A percentile compares a stretch with the other conserved stretches of the same genome.
Conservation (phyloP, 2,329 filamentous ascomycete species). For the Harringtonia lauricola region DNA sequence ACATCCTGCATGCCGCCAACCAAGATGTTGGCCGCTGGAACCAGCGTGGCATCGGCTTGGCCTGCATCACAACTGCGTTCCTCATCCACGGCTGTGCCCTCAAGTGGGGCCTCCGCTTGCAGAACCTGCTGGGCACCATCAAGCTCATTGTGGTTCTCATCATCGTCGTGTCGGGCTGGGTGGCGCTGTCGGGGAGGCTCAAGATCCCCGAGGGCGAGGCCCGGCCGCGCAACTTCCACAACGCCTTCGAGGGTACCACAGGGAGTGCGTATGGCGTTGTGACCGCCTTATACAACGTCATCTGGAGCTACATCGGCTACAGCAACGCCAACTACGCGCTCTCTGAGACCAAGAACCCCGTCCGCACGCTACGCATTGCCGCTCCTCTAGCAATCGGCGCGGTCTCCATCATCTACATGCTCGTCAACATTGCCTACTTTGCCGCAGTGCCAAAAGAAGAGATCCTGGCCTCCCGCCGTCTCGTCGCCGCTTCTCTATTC, state of each 20-base stretch:
- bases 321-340: slow-evolving; percentile 58
- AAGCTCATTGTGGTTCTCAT: slow-evolving; percentile 56
- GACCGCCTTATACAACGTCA: slow-evolving; percentile 61
- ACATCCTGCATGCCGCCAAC: slow-evolving; percentile 54
- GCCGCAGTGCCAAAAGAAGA: slow-evolving; percentile 43
- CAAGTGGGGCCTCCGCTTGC: slow-evolving; percentile 56
- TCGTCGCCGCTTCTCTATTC: slow-evolving; percentile 44
- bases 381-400: slow-evolving; percentile 47
- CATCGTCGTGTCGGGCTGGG: slow-evolving; percentile 52
- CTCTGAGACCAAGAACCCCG: slow-evolving; percentile 54
- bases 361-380: slow-evolving; percentile 53
- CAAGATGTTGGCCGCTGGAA: slow-evolving; percentile 55
- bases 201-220: slow-evolving; percentile 33
- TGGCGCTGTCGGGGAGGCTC: slow-evolving; percentile 49
- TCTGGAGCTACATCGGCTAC: slow-evolving; percentile 60
- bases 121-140: slow-evolving; percentile 53
- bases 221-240: slow-evolving; percentile 41
- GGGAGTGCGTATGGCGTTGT: slow-evolving; percentile 55
- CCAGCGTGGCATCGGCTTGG: slow-evolving; percentile 54
- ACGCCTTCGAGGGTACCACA: slow-evolving; percentile 55
- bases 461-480: slow-evolving; percentile 37
- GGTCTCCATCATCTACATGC: slow-evolving; percentile 52
- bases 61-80: slow-evolving; percentile 53
- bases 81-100: slow-evolving; percentile 52
- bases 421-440: slow-evolving; percentile 58